Base-by-base conservation (phyloP, 2,329 filamentous ascomycete genomes). In the Pestalotiopsis sp. region DNA sequence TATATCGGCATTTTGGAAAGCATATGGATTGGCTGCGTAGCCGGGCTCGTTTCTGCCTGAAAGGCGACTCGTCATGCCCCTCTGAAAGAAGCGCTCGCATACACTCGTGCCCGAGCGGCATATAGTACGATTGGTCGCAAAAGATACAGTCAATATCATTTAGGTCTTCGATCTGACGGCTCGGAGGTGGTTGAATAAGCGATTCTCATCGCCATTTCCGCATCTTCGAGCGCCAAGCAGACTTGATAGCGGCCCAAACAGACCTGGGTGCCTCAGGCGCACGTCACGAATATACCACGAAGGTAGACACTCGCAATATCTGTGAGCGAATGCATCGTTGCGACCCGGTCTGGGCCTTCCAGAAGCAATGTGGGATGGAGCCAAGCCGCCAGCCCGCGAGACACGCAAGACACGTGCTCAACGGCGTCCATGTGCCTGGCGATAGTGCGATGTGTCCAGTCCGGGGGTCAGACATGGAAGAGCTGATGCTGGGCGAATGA, bases 391-490 rank as follows among this genome's bases (percentile, higher is more conserved):
- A 35, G 30, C 30, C 30, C 30, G 30, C 30, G 30, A 35, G 30
- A 35, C 30, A 14, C 44, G 26, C 9, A 13, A 60, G 20, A 59
- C 66, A 68, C 62, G 66, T 68, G 66, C 66, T 65, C 20, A 62
- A 70, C 69, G 71, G 26, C 70, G 67, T 65, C 66, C 70, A 70
- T 70, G 70, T 70, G 73, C 71, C 72, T 75, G 69, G 71, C 66
- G 64, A 58, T 64, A 73, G 73, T 70, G 75, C 71, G 73, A 52
- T n/a, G 22, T 17, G 17, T 52, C 44, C 44, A 52, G 71, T 71
- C 73, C 67, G 72, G 70, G 75, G 70, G 70, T 75, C 72, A 71
- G 73, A 72, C 60, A 70, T 70, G 74, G 75, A 73, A 67, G n/a
- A 67, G 63, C 70, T 69, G 70, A 35, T 35, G 30, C 30, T 35